Evolutionary conservation across 2,329 filamentous ascomycete genomes (phyloP), one percentile per base, ranked within the genome.

Genomic region (Aspergillus sp.): DNA sequence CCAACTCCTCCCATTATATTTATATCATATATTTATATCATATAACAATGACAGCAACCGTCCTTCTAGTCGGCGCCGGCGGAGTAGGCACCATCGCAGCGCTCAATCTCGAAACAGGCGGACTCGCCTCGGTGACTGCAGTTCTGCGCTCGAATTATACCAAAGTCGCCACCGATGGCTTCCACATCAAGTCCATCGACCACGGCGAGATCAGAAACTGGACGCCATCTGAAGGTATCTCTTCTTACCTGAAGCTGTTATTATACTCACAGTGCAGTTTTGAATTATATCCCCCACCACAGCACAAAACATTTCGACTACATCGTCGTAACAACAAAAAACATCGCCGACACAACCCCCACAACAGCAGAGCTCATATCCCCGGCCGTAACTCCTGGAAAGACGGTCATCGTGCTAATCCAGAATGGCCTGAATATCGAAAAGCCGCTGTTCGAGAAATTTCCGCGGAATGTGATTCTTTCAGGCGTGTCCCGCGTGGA

Each of bases 361-460:
- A 73, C 71, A 0, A 69, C 82, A 0, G 64, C 74, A 39, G 78
- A 83, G 1, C 67, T 85, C 32, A 79, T 86, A 24, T 64, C 68
- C 0, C 81, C 82, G 0, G 83, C 82, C 2, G 71, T 87, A 1
- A 82, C 80, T 0, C 75, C 77, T 1, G 75, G 74, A 2, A 71
- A 78, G 22, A 85, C 84, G 0, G 76, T 76, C 26, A 81, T 88
- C 44, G 74, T 86, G 0, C 76, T 88, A 6, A 72, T 85, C 5
- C 85, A 88, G 60, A 88, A 88, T 64, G 85, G 85, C 0, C 70
- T 87, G n/a, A 85, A 86, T 63, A 87, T 87, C 59, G 83, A 87
- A 61, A 78, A 76, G 42, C 82, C 83, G 0, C 65, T 87, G 18
- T 65, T 52, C 34, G 12, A 20, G 4, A 68, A 71, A 0, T 85